phyloP scores from a whole-genome alignment of 177 flowering plant genomes.

The Telopea speciosissima region DNA sequence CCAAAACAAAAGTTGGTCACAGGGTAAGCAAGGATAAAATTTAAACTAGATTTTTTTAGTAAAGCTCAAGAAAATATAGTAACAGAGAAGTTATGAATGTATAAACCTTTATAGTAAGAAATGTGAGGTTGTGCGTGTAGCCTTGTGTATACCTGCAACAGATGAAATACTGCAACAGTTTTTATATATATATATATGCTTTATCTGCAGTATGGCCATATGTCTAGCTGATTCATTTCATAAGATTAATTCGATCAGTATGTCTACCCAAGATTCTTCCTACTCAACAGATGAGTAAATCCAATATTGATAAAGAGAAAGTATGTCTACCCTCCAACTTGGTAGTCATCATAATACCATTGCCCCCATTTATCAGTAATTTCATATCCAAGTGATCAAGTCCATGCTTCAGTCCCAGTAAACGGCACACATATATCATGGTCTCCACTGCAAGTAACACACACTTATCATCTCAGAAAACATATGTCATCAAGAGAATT shows the following conservation, averaged over 20 bases:
- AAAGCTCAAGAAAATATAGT: no score
- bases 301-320: no score
- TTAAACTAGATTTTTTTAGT: no score
- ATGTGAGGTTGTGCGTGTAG: conserved; percentile 64
- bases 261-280: no score
- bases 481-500: not conserved
- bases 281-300: no score
- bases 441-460: conserved; percentile 61
- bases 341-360: not conserved
- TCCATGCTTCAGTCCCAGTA: conserved; percentile 92
- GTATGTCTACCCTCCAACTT: not conserved
- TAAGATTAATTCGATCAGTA: no score
- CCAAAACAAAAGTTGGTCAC: no score
- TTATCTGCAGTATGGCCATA: not conserved
- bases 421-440: conserved; percentile 98
- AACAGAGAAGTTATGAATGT: not conserved
- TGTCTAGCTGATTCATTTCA: not conserved
- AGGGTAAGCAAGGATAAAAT: no score
- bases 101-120: conserved; percentile 60
- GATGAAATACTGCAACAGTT: not conserved
- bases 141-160: conserved; percentile 60
- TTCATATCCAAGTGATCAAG: conserved; percentile 71
- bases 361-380: conserved; percentile 83
- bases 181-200: not conserved
- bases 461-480: not conserved